Percentiles rank a stretch among this genome's conserved stretches.
These are phyloP conservation scores for Pistacia integerrima DNA, from an alignment of 345 rosid species.

Conservation along the genomic window DNA sequence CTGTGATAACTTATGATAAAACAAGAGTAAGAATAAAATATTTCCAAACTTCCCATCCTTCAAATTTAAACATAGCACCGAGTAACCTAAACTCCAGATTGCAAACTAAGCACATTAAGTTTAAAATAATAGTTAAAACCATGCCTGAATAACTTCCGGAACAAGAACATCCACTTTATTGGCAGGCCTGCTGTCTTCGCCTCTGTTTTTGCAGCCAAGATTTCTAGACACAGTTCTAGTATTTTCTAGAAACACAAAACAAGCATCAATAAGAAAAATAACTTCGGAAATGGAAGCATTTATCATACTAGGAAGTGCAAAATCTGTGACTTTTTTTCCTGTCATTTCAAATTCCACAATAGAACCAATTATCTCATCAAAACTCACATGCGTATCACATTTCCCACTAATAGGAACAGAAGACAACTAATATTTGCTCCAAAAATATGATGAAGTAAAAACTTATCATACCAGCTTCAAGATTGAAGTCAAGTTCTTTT, in stretches of 20 bases:
- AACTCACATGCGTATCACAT: no score
- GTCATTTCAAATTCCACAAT: no score
- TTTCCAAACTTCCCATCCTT: not conserved
- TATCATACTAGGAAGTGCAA: no score
- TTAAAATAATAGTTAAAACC: conserved; percentile 13
- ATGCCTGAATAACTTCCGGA: conserved; percentile 94
- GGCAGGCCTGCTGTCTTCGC: conserved; percentile 34
- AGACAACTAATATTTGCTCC: no score
- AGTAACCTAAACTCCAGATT: not conserved
- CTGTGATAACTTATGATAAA: not conserved
- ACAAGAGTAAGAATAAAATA: not conserved
- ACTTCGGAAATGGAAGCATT: not conserved
- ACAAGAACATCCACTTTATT: conserved; percentile 76
- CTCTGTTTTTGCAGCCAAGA: conserved; percentile 66
- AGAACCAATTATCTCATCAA: no score
- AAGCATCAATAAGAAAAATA: conserved; percentile 15
- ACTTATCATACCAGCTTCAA: conserved; percentile 72
- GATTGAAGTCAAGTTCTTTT: conserved; percentile 87
- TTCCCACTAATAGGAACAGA: no score
- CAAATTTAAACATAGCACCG: not conserved
- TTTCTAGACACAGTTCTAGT: conserved; percentile 74
- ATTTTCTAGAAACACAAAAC: conserved; percentile 59
- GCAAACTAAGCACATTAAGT: conserved; percentile 5
- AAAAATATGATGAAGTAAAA: no score
- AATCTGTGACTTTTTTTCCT: no score